phyloP scores from a whole-genome alignment of 2,329 filamentous ascomycete species.

The Cladophialophora bantiana region DNA sequence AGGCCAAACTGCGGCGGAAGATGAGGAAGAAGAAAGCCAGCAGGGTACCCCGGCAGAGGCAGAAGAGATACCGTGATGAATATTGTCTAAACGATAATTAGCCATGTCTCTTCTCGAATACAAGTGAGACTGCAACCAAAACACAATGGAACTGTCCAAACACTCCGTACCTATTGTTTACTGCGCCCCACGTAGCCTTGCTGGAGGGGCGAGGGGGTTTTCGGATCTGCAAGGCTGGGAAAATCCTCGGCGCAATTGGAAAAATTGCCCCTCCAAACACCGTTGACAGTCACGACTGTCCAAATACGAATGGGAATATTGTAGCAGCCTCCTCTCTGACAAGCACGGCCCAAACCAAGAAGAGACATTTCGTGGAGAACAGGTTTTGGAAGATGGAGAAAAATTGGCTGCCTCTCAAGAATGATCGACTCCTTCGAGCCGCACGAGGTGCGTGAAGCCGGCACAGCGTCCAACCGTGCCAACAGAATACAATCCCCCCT shows the following conservation, averaged over 20 bases:
- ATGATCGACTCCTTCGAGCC: slow-evolving; percentile 88
- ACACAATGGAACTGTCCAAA: not conserved
- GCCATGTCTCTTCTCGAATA: not conserved
- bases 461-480: not conserved
- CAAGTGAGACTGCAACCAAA: not conserved
- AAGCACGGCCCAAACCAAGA: too few relatives aligned
- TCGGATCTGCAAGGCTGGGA: not conserved
- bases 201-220: not conserved
- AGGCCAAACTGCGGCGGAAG: slow-evolving; percentile 26
- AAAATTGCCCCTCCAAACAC: too few relatives aligned
- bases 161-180: not conserved
- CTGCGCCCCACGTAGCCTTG: not conserved
- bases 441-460: slow-evolving; percentile 72
- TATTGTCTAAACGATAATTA: not conserved
- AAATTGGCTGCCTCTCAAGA: slow-evolving; percentile 83
- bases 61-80: slow-evolving; percentile 7
- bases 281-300: too few relatives aligned
- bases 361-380: too few relatives aligned
- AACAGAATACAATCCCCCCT: slow-evolving; percentile 5
- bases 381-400: slow-evolving; percentile 62
- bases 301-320: too few relatives aligned
- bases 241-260: not conserved
- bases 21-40: slow-evolving; percentile 33
- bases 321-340: too few relatives aligned
- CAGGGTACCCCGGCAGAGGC: slow-evolving; percentile 1